These are phyloP conservation scores for Cyanidiococcus yangmingshanensis DNA, from an alignment of 23 red algal species.

Conservation along the genomic window DNA sequence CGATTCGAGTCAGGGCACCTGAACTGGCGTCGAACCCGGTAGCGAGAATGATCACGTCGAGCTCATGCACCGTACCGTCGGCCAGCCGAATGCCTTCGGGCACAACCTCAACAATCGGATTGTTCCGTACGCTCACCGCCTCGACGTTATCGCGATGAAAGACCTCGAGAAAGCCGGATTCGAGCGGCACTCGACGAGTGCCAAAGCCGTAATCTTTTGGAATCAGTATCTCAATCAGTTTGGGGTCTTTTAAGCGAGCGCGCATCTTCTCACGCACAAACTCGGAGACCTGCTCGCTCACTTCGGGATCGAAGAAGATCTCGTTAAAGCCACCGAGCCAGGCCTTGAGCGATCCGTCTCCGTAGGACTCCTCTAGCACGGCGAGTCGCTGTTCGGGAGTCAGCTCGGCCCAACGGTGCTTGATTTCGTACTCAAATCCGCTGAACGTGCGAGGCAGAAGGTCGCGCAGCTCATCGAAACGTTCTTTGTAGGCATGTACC, in stretches of 20 bases:
- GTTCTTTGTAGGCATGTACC: not conserved
- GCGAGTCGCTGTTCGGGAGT: constrained; percentile 14
- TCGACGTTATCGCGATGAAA: constrained; percentile 19
- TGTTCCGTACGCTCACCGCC: constrained; percentile 3
- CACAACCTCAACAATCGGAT: constrained; percentile 16
- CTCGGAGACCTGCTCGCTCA: constrained; percentile 12
- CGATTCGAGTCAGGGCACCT: constrained; percentile 1
- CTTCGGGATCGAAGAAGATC: not conserved
- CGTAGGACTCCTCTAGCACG: constrained; percentile 15
- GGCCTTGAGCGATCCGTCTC: not conserved
- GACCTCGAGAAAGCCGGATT: constrained; percentile 10
- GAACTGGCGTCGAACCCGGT: constrained; percentile 9
- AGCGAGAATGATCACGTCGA: constrained; percentile 13
- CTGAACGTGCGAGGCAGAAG: not conserved
- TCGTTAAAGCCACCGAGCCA: constrained; percentile 16
- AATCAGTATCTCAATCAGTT: constrained; percentile 7
- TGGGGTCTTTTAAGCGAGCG: constrained; percentile 2
- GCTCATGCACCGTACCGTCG: constrained; percentile 2
- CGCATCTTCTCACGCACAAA: constrained; percentile 21
- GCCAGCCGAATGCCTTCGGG: constrained; percentile 7
- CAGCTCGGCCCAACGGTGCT: constrained; percentile 17
- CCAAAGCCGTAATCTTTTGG: constrained; percentile 17
- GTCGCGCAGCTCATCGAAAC: constrained; percentile 18
- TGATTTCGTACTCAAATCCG: constrained; percentile 15
- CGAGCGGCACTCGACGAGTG: not conserved